Evolutionary conservation across 345 rosid genomes (phyloP).

Genomic region (Sonneratia caseolaris): DNA sequence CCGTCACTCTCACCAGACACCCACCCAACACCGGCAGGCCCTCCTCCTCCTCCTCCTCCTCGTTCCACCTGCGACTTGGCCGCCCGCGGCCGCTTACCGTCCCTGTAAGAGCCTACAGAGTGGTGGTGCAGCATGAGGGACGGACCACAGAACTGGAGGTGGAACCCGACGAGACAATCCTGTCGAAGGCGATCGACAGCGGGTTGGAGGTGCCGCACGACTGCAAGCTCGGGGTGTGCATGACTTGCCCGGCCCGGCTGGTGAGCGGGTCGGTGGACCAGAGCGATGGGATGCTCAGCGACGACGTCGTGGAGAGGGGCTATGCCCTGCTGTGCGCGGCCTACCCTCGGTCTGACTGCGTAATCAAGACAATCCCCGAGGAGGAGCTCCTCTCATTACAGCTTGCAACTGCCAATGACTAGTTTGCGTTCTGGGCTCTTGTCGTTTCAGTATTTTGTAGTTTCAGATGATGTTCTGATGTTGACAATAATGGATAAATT

Average conservation of each 20-base stretch:
- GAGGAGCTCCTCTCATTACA: slow-evolving; percentile 79
- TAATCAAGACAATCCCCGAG: slow-evolving; percentile 73
- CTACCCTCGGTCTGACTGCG: slow-evolving; percentile 80
- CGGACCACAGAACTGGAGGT: slow-evolving; percentile 64
- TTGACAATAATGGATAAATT: not conserved
- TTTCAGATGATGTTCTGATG: not conserved
- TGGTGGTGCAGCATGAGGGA: slow-evolving; percentile 69
- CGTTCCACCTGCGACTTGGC: slow-evolving; percentile 1
- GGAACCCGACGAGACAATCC: slow-evolving; percentile 75
- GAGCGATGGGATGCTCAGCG: slow-evolving; percentile 96
- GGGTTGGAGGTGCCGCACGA: slow-evolving; percentile 77
- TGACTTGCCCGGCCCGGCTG: slow-evolving; percentile 93
- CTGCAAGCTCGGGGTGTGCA: slow-evolving; percentile 94
- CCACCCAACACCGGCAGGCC: slow-evolving; percentile 14
- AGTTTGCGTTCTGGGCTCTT: slow-evolving; percentile 1
- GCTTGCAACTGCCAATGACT: slow-evolving; percentile 84
- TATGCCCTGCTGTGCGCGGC: slow-evolving; percentile 72
- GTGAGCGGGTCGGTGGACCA: slow-evolving; percentile 69
- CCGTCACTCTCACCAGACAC: slow-evolving; percentile 34
- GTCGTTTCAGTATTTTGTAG: not conserved
- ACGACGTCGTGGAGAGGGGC: slow-evolving; percentile 89
- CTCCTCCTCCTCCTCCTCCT: slow-evolving; percentile 20
- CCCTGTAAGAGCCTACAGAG: slow-evolving; percentile 28
- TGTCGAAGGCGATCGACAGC: slow-evolving; percentile 68
- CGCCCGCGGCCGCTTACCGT: not conserved